Base-by-base conservation (phyloP, 495 filamentous ascomycete species). In the Xanthoparmelia taractica region DNA sequence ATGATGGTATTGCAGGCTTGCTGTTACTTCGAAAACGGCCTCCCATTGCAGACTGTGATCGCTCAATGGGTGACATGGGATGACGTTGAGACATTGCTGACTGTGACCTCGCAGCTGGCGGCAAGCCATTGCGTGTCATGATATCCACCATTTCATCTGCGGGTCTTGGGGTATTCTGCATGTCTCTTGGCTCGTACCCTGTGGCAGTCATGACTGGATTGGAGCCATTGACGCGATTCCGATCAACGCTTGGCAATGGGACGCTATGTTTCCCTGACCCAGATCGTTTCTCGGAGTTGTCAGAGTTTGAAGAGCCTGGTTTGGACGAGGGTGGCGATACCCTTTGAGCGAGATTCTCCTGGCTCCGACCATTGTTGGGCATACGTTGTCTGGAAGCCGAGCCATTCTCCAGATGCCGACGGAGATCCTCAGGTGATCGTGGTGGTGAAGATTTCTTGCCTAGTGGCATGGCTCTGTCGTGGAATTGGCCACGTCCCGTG, bases 11-110 rank as follows among this genome's bases (percentile, higher is more conserved):
- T 0, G 70, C 72, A n/a, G 78, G 74, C 50, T 74, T 76, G 68
- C 80, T 83, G 58, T 78, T 76, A 69, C 76, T 81, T 65, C 80
- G 76, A 43, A 72, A 71, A 65, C 80, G 72, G 15, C 73, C 75
- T 8, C 78, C 78, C 23, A 72, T 71, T 33, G 73, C 72, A 38
- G 79, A 79, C 4, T 76, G 57, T 18, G 71, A 72, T 36, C 75
- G 76, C 54, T 80, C 79, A 34, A 61, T 58, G 15, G 48, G 56
- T 31, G 48, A 52, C 48, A 52, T 52, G 7, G 48, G 48, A 29
- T 17, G 48, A 3, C 12, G 48, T 52, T 12, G 48, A 40, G 60
- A 62, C 25, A 73, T 72, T 43, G 73, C 73, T 38, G 80, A 80
- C 4, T 76, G 59, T 23, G 72, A 72, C 43, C 75, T 76, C 43